Base-by-base conservation (phyloP, 768 basidiomycete genomes). In the Lentinula raphanica region DNA sequence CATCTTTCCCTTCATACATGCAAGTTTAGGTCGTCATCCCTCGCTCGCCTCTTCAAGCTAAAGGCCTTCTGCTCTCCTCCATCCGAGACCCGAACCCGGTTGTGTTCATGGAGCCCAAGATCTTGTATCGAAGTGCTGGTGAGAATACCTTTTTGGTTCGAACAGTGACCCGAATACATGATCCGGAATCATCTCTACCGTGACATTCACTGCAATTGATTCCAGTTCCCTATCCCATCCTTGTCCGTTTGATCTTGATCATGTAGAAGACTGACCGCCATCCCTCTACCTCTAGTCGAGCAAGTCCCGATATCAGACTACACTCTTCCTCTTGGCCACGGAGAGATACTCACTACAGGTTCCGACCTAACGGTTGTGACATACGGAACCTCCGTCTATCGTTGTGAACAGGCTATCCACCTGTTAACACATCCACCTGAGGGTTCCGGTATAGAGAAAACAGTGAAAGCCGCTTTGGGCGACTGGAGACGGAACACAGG, bases 31-130 rank as follows among this genome's bases (percentile, higher is more conserved):
- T 97, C 56, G 92, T 97, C n/a, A 90, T 98, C 42, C 94, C 94
- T 3, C 88, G 94, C 38, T 93, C 93, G 2, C 94, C 94, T 0
- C 85, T 95, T 36, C 94, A 98, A 76, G 94, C 93, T n/a, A 97
- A 97, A 71, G 94, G 94, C 0, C 76, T 98, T 1, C 76, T 98
- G 4, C 77, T 97, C 8, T 82, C 85, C 15, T 86, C 93, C 0
- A 92, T 98, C 55, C 84, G 94, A 35, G 94, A 98, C 65, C 91
- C 92, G 0, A 95, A 95, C 65, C 95, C 95, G 0, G 90, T 94
- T 13, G 84, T 98, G 44, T 92, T 98, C 71, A 92, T 98, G 87
- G 94, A 98, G 70, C 94, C 94, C 45, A 87, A 98, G 75, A 82
- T 96, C 58, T 75, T 98, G 13, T 98, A 98, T 69, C 87, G 94